These are phyloP conservation scores for Schwanniomyces vanrijiae DNA, from an alignment of 805 yeast genomes.

Conservation along the genomic window DNA sequence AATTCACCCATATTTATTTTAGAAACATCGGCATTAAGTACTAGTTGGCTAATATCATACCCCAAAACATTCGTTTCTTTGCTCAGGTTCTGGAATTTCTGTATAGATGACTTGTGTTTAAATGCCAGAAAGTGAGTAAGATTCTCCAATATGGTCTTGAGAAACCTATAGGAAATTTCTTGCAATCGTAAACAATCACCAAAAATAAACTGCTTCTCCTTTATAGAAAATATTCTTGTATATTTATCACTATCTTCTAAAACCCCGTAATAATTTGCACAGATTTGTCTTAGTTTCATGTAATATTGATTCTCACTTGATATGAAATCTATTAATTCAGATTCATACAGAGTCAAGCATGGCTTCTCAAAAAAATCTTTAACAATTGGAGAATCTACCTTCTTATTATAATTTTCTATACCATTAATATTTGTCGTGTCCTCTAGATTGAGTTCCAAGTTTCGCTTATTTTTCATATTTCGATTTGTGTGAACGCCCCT, in stretches of 20 bases:
- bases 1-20: conserved; percentile 10
- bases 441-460: not conserved
- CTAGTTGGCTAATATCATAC: conserved; percentile 5
- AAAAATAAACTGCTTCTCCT: conserved; percentile 40
- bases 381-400: conserved; percentile 36
- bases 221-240: conserved; percentile 26
- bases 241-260: conserved; percentile 25
- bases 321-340: conserved; percentile 22
- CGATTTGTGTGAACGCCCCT: not conserved
- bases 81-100: conserved; percentile 3
- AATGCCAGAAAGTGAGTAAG: conserved; percentile 5
- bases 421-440: not conserved
- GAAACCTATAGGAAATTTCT: conserved; percentile 21
- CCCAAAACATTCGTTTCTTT: not conserved
- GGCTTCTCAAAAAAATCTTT: conserved; percentile 14
- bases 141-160: conserved; percentile 7
- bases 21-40: conserved; percentile 5
- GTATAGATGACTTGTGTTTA: not conserved
- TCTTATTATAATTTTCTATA: conserved; percentile 15
- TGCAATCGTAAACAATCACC: conserved; percentile 43
- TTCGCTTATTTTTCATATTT: not conserved
- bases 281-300: conserved; percentile 24
- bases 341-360: not conserved
- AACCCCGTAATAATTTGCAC: conserved; percentile 29
- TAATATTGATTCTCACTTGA: conserved; percentile 34